Evolutionary conservation across 1,139 yeast genomes (phyloP), one percentile per base, ranked within the genome.

Genomic region (Magnusiomyces fungicola): DNA sequence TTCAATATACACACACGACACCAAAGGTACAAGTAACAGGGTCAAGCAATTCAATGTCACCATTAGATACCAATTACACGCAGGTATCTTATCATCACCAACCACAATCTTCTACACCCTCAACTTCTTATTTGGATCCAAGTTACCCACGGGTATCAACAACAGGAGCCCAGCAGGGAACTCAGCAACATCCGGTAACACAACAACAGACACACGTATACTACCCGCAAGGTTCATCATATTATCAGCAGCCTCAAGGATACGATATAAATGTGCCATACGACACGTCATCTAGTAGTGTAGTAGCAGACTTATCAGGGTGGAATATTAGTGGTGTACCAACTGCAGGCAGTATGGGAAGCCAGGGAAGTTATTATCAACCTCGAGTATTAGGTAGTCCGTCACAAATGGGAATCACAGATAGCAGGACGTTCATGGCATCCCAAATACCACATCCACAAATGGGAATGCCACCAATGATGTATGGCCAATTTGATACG

Each of bases 391-490:
- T 39, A 19, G 30, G 32, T 16, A 25, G 14, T 4, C 41, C 16
- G 6, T 23, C 12, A 9, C 41, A 38, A 21, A 25, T 38, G 41
- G 41, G 41, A 21, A 22, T 39, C 29, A 23, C 29, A 9, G 41
- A 22, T 39, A 18, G 21, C 9, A 23, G 43, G 12, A 16, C 30
- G 22, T 19, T 34, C 18, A 16, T 44, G 30, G 27, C 51, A 33
- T 21, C 45, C 44, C 36, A 27, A 34, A 25, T 32, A 19, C 37
- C 29, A 16, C 51, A 49, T 21, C 34, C 42, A 16, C 49, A 43
- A 33, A n/a, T 34, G 9, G 45, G 30, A 32, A 46, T 46, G 40
- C 52, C 46, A 23, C 45, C 52, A 4, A 43, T 41, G 32, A 47
- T 50, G 47, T 50, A 39, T 43, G 44, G 44, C 3, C 44, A 41